These are phyloP conservation scores for Peziza echinospora DNA, from an alignment of 495 filamentous ascomycete genomes.

Conservation along the genomic window DNA sequence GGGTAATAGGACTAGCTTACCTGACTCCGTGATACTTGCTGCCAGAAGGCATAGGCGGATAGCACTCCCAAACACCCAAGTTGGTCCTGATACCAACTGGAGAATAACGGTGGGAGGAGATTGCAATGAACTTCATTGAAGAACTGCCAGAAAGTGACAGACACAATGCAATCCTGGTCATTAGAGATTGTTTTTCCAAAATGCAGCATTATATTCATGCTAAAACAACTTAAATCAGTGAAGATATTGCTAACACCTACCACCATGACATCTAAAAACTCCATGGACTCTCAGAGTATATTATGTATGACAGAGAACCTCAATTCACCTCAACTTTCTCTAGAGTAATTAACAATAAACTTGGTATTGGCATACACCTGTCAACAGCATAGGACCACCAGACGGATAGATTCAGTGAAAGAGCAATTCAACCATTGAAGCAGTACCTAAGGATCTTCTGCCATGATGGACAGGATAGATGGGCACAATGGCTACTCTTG, in stretches of 20 bases:
- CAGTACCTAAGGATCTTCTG: background rate
- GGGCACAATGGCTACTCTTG: background rate
- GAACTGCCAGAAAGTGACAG: too few relatives aligned
- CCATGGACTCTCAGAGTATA: background rate
- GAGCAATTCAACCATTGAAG: background rate
- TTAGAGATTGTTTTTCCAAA: background rate
- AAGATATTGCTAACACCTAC: background rate
- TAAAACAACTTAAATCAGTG: too few relatives aligned
- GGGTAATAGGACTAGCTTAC: background rate
- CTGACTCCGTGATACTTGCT: background rate
- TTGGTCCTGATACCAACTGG: background rate
- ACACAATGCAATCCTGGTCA: background rate
- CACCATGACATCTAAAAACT: background rate
- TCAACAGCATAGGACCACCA: background rate
- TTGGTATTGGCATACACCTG: background rate
- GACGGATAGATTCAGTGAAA: constrained; percentile 2
- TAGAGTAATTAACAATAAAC: background rate
- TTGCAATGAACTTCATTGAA: background rate
- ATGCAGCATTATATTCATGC: background rate
- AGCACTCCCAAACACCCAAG: background rate
- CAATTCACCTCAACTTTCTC: background rate
- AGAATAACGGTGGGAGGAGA: background rate
- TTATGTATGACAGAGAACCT: too few relatives aligned
- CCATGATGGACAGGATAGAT: background rate
- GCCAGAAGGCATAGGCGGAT: background rate